These are phyloP conservation scores for Cryptosporidium canis DNA, from an alignment of 169 alveolate genomes.

Conservation along the genomic window DNA sequence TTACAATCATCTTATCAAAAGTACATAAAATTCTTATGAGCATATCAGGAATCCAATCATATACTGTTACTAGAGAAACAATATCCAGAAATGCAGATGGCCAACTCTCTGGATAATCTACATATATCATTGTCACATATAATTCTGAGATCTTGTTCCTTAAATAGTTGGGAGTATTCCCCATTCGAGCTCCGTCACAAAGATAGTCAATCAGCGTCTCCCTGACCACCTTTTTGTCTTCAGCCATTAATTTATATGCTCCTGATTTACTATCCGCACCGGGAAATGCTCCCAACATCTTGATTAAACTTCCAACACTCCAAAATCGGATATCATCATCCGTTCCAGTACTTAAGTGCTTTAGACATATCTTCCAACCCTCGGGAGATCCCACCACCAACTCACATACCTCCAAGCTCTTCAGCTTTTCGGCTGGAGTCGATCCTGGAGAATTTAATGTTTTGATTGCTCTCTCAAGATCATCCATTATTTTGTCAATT, in stretches of 20 bases:
- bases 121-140: conserved; percentile 32
- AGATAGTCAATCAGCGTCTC: conserved; percentile 8
- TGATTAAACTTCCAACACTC: conserved; percentile 56
- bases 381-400: conserved; percentile 14
- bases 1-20: conserved; percentile 53
- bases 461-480: conserved; percentile 66
- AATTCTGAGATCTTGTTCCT: conserved; percentile 27
- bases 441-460: conserved; percentile 62
- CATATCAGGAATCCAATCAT: conserved; percentile 54
- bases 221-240: conserved; percentile 1
- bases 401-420: conserved; percentile 40
- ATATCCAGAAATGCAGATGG: conserved; percentile 52
- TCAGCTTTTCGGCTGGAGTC: conserved; percentile 30
- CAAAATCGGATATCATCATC: conserved; percentile 58
- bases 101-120: conserved; percentile 69
- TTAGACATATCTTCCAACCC: conserved; percentile 60
- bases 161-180: neutral
- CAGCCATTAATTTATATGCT: neutral
- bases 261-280: neutral
- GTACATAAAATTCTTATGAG: conserved; percentile 39
- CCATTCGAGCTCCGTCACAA: neutral
- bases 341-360: neutral
- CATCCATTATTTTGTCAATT: conserved; percentile 55
- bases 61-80: conserved; percentile 16
- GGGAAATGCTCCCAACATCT: conserved; percentile 34